Evolutionary conservation across 2,329 filamentous ascomycete species (phyloP), one percentile per base, ranked within the genome.

Genomic region (Clarireedia sp.): DNA sequence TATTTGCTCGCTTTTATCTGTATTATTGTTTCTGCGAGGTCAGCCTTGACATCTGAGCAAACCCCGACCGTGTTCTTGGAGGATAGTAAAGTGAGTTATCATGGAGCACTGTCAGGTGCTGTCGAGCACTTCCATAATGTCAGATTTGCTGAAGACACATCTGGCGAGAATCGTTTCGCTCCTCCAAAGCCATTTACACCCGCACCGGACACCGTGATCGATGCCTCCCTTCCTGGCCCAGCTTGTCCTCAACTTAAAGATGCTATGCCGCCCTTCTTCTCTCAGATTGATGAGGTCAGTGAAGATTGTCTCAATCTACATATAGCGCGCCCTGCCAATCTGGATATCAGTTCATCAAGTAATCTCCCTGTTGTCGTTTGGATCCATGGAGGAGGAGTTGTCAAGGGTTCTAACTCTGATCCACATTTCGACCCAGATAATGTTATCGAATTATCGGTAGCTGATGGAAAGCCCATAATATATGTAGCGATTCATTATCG

Each of bases 331-430:
- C 55, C 51, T 12, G 33, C 23, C 0, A 17, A 17, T 8, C 8
- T 49, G n/a, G 2, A 48, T 14, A 2, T 37, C 5, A 47, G 16
- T 17, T 29, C 43, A 2, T 29, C 19, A 24, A 54, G 46, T n/a
- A 50, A 54, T 10, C 21, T 57, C 4, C 55, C 45, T 7, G 51
- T 57, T 3, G 40, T 54, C 16, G 55, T 54, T 38, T 57, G 51
- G 37, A 49, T 49, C 3, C 47, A 50, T 24, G 40, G 47, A 19
- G 50, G 55, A 36, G 45, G 51, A 23, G 50, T 41, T 1, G 45
- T 57, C 14, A 54, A 54, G 46, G 55, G 55, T 2, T 49, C 50
- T 0, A 29, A 29, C 1, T 37, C 37, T 2, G 46, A 57, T 45
- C 2, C 37, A 2, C 55, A 57, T 43, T 24, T 43, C 9, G 40